Evolutionary conservation across 345 rosid genomes (phyloP).

Genomic region (Rubroshorea leprosula): DNA sequence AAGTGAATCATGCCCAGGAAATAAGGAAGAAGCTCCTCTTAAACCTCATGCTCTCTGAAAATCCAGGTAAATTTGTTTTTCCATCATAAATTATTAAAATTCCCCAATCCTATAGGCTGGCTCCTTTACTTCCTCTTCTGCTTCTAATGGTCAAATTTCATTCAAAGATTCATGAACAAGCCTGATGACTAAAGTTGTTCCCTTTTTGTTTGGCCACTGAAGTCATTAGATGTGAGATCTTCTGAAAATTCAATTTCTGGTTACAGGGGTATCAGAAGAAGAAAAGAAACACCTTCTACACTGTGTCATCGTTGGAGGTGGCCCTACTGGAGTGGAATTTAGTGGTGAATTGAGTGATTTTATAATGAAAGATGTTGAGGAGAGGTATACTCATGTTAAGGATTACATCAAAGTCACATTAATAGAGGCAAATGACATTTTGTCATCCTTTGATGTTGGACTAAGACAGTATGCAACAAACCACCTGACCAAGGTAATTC

Average conservation of each 20-base stretch:
- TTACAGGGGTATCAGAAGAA: constrained; percentile 61
- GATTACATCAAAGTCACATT: constrained; percentile 78
- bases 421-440: constrained; percentile 89
- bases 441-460: constrained; percentile 72
- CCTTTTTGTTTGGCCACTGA: too few species aligned
- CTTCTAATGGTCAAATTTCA: too few species aligned
- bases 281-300: constrained; percentile 81
- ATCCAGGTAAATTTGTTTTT: constrained; percentile 47
- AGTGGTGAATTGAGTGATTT: constrained; percentile 96
- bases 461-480: constrained; percentile 56
- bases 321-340: constrained; percentile 97
- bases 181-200: too few species aligned
- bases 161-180: too few species aligned
- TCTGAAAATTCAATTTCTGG: background rate
- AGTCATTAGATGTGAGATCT: background rate
- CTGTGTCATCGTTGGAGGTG: constrained; percentile 92
- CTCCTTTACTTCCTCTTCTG: background rate
- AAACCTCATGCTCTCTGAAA: constrained; percentile 88
- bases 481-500: constrained; percentile 57
- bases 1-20: constrained; percentile 91
- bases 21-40: constrained; percentile 87
- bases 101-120: background rate
- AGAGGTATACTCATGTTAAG: constrained; percentile 63
- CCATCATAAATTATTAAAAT: background rate
- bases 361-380: constrained; percentile 78